phyloP scores from a whole-genome alignment of 768 basidiomycete species.

The Termitomyces sp. region DNA sequence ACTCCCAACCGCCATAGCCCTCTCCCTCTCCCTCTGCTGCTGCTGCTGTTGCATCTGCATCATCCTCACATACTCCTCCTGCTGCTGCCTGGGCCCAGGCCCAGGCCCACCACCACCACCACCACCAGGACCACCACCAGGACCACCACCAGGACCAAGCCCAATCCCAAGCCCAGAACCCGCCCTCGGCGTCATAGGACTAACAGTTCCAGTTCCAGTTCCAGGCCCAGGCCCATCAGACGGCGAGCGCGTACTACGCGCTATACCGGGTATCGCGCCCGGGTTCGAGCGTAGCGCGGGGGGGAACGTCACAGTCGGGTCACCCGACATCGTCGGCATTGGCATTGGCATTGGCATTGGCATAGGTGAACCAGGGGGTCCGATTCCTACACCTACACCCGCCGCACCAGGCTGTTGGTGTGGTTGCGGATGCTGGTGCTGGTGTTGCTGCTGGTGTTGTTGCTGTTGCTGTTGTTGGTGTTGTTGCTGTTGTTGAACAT shows the following conservation, averaged over 20 bases:
- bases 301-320: slow-evolving; percentile 37
- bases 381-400: slow-evolving; percentile 11
- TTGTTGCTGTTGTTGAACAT: slow-evolving; percentile 26
- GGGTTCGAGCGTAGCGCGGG: slow-evolving; percentile 51
- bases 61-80: slow-evolving; percentile 56
- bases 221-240: too few species aligned
- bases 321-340: slow-evolving; percentile 33
- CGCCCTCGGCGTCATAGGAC: slow-evolving; percentile 35
- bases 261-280: slow-evolving; percentile 60
- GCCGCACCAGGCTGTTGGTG: neutral
- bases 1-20: slow-evolving; percentile 28
- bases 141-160: slow-evolving; percentile 10
- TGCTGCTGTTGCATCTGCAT: slow-evolving; percentile 36
- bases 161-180: neutral
- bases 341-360: too few species aligned
- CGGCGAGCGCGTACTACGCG: slow-evolving; percentile 71
- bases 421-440: slow-evolving; percentile 18
- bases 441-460: slow-evolving; percentile 13
- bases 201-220: slow-evolving; percentile 19
- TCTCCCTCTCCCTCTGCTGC: too few species aligned
- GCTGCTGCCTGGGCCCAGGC: slow-evolving; percentile 6
- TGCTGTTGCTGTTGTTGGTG: neutral
- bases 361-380: slow-evolving; percentile 45
- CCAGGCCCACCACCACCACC: too few species aligned
- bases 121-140: slow-evolving; percentile 13